Percentiles rank a stretch among this genome's conserved stretches.
Conservation (phyloP, 2,329 filamentous ascomycete genomes). For the Grosmannia clavigera region DNA sequence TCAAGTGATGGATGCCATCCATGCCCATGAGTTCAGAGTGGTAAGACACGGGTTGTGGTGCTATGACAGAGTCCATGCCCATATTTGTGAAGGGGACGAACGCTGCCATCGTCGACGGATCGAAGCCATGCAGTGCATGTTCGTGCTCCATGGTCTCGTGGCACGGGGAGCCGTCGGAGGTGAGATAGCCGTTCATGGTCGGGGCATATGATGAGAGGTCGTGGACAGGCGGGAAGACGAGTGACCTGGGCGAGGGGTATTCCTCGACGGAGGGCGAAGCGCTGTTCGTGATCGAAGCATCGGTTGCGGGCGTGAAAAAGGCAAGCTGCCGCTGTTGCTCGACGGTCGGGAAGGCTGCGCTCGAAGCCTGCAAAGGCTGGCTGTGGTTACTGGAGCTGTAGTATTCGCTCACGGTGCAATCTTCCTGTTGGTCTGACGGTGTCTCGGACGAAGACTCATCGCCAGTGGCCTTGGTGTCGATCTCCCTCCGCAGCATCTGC, state of each 20-base stretch:
- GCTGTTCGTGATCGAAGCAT: slow-evolving; percentile 1
- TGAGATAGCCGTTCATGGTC: slow-evolving; percentile 5
- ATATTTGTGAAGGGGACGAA: slow-evolving; percentile 6
- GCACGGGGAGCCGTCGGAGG: neutral
- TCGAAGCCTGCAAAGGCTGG: slow-evolving; percentile 23
- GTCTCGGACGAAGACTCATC: slow-evolving; percentile 24
- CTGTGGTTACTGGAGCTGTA: slow-evolving; percentile 20
- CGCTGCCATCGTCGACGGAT: slow-evolving; percentile 1
- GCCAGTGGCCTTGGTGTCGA: slow-evolving; percentile 30
- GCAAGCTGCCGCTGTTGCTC: slow-evolving; percentile 1
- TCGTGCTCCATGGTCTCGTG: slow-evolving; percentile 1
- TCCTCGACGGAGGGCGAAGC: slow-evolving; percentile 9
- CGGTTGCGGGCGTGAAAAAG: neutral
- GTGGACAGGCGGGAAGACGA: slow-evolving; percentile 6
- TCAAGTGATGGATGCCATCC: slow-evolving; percentile 2
- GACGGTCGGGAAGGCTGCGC: slow-evolving; percentile 21
- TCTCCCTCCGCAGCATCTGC: slow-evolving; percentile 43
- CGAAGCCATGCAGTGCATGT: slow-evolving; percentile 1
- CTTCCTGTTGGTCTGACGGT: slow-evolving; percentile 18
- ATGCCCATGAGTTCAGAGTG: slow-evolving; percentile 10
- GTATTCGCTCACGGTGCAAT: slow-evolving; percentile 18
- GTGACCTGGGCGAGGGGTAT: slow-evolving; percentile 14
- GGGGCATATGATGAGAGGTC: slow-evolving; percentile 6
- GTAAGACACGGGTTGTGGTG: slow-evolving; percentile 6
- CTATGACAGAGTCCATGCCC: slow-evolving; percentile 8